phyloP scores from a whole-genome alignment of 495 filamentous ascomycete species.

The Stereocaulon alpinum region DNA sequence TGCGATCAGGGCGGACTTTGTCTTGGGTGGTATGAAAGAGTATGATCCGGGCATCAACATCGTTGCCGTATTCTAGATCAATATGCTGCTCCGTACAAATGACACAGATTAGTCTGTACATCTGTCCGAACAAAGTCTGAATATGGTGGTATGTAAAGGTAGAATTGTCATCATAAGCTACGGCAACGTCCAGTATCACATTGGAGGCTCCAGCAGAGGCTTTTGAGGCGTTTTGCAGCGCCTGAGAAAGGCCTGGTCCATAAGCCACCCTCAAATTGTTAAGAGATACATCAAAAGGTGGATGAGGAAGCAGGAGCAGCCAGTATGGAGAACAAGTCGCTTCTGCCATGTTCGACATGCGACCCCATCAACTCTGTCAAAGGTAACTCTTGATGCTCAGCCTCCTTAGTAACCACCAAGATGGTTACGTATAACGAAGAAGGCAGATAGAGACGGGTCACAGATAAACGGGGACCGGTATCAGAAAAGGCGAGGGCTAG shows the following conservation, averaged over 20 bases:
- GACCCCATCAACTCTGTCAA: no score
- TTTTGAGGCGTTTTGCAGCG: conserved; percentile 27
- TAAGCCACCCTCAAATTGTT: conserved; percentile 34
- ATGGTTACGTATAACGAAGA: no score
- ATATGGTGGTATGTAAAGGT: conserved; percentile 31
- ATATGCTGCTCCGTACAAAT: conserved; percentile 51
- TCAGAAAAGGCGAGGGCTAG: no score
- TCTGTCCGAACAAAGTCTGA: conserved; percentile 59
- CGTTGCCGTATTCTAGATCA: conserved; percentile 54
- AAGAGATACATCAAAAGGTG: conserved; percentile 32
- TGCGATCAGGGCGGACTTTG: conserved; percentile 23
- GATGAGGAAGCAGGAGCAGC: conserved; percentile 40
- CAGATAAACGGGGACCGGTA: background rate
- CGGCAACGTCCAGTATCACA: conserved; percentile 34
- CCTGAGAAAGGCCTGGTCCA: conserved; percentile 30
- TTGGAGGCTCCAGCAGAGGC: conserved; percentile 26
- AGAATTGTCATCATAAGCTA: conserved; percentile 21
- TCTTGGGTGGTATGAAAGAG: conserved; percentile 52
- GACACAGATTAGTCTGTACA: conserved; percentile 69
- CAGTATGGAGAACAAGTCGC: conserved; percentile 4
- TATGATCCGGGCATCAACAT: conserved; percentile 69
- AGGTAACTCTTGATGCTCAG: no score
- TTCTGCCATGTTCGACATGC: background rate
- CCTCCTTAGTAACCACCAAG: no score
- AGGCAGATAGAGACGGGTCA: background rate